These are phyloP conservation scores for Penicillium steckii DNA, from an alignment of 495 filamentous ascomycete genomes.

Conservation along the genomic window DNA sequence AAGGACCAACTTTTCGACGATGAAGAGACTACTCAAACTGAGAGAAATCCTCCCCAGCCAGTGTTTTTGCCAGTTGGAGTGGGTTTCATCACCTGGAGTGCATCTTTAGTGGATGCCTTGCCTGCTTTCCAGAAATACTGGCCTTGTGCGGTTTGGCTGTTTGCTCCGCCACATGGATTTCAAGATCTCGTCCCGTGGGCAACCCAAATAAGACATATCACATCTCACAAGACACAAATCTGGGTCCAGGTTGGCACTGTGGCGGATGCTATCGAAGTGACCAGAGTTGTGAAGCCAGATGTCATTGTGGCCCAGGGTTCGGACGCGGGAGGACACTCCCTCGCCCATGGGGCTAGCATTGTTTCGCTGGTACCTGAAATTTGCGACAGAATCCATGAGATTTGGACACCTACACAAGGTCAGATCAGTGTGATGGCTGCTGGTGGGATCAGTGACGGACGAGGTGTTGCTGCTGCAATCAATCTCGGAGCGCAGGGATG, in stretches of 20 bases:
- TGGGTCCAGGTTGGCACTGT: slow-evolving; percentile 74
- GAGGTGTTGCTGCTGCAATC: slow-evolving; percentile 60
- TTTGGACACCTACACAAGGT: background rate
- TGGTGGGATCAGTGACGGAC: slow-evolving; percentile 65
- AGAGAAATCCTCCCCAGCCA: background rate
- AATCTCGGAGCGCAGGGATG: slow-evolving; percentile 61
- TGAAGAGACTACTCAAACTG: background rate
- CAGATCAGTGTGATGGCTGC: slow-evolving; percentile 56
- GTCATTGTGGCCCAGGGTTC: slow-evolving; percentile 68
- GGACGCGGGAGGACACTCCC: slow-evolving; percentile 75
- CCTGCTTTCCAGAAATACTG: background rate
- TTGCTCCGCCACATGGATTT: background rate
- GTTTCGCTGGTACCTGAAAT: slow-evolving; percentile 56
- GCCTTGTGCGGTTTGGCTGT: slow-evolving; percentile 8
- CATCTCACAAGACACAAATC: slow-evolving; percentile 42
- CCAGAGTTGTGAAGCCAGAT: slow-evolving; percentile 48
- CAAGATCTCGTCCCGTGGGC: background rate
- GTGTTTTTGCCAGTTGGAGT: slow-evolving; percentile 7
- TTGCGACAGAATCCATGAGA: slow-evolving; percentile 44
- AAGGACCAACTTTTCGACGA: background rate
- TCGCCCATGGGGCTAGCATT: slow-evolving; percentile 52
- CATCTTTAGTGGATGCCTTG: slow-evolving; percentile 2
- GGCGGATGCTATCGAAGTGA: slow-evolving; percentile 48
- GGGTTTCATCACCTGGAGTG: slow-evolving; percentile 8
- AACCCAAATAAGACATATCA: background rate